Base-by-base conservation (phyloP, 371 early-diverging fungal genomes). In the Cokeromyces recurvatus region DNA sequence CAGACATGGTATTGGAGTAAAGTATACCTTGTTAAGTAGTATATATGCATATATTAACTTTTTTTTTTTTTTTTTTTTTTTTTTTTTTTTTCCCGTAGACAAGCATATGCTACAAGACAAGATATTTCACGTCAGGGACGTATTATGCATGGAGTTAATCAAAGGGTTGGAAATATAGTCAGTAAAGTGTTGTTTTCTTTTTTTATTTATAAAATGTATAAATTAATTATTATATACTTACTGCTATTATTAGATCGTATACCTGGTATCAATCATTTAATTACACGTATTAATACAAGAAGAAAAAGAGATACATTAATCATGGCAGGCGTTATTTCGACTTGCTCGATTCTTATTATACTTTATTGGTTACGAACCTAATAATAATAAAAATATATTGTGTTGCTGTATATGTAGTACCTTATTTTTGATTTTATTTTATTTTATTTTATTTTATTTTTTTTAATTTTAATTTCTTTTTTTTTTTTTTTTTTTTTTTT, bases 1-100 rank as follows among this genome's bases (percentile, higher is more conserved):
- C 84, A 15, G 86, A 86, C 56, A 72, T 68, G 62, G 76, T 84
- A 16, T 57, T 86, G 23, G 80, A 84, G 81, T 81, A 72, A 34
- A 34, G 4, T 5, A 11, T 11, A 27, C 11, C 29, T 11, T 8
- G 29, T 5, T 11, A 29, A 29, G 29, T 8, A 29, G 11, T 29
- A 11, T 29, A 29, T 29, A 29, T 11, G 5, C 11, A 29, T 34
- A 34, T 34, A 11, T 34, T 15, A 11, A 9, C 35, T 34, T 9
- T 14, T 34, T 34, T 34, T 9, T 34, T 34, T 15, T 34, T 15
- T 25, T 48, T 16, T 25, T 45, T 46, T 5, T 21, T 34, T 11
- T 7, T 7, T 27, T 27, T 27, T 11, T 5, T 27, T 39, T 44
- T 38, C 38, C 7, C 31, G 38, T 55, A 83, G 84, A 40, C 81